Evolutionary conservation across 164 flowering plant species (phyloP), one percentile per base, ranked within the genome.

Genomic region (Brasenia schreberi): DNA sequence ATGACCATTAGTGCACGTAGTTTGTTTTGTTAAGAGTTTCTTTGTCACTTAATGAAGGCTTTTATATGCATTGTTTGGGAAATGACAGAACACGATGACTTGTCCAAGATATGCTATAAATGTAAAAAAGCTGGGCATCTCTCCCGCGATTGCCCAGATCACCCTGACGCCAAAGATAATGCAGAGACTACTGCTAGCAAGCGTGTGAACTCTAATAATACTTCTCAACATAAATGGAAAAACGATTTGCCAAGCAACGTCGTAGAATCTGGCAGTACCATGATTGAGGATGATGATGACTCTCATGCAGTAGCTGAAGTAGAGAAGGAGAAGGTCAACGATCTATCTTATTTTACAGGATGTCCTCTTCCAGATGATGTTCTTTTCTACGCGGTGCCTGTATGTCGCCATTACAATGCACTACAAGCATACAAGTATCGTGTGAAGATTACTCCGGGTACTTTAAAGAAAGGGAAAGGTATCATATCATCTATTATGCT

Each of bases 401-500:
- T 93, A 19, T 93, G 98, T 74, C 97, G 87, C 67, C 97, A 97
- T 42, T 90, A 93, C 65, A 86, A 66, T 70, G 96, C 97, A 43
- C 53, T 93, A 23, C 98, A 93, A 64, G 71, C 88, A 17, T 90
- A 93, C 63, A 93, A 93, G 71, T 93, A 90, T 74, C 87, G 87
- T 9, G 96, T 86, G 71, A 93, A 93, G 85, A 83, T 90, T 33
- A 79, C 80, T 68, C 98, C 97, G 18, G 98, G 98, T 64, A 74
- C 88, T 65, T 82, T 87, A 52, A 93, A 90, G 85, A 90, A 73
- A 81, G 98, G 98, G 62, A 93, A 93, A 90, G 98, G 97, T 89
- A 80, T 52, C 10, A 18, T 3, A 42, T n/a, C 62, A 17, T 7
- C 61, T 72, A 59, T n/a, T 45, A 5, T 2, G 59, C 59, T 56